Evolutionary conservation across 306 rosid species (phyloP).

Genomic region (Prunus mongolica): DNA sequence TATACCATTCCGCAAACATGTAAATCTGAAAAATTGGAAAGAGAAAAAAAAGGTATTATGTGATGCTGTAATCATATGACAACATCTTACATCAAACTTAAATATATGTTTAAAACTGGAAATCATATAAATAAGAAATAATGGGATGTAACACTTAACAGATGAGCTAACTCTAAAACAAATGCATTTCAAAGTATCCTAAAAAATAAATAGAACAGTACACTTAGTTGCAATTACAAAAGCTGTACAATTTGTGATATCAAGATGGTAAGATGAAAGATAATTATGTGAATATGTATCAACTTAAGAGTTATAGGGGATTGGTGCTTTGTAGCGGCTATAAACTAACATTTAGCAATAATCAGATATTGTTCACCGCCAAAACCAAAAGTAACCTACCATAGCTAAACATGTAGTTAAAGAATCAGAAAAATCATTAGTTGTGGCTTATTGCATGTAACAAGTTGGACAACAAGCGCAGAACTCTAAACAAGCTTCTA

Average conservation of each 20-base stretch:
- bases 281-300: neutral
- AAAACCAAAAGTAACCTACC: too few relatives aligned
- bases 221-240: neutral
- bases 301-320: neutral
- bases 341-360: neutral
- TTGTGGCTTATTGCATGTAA: too few relatives aligned
- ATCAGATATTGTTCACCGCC: neutral
- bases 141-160: neutral
- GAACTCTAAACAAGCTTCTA: neutral
- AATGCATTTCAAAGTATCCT: neutral
- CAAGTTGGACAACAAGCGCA: too few relatives aligned
- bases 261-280: neutral
- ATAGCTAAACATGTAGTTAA: too few relatives aligned
- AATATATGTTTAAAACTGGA: neutral
- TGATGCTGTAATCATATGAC: neutral
- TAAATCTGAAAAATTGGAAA: constrained; percentile 48
- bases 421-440: too few relatives aligned
- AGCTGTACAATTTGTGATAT: neutral
- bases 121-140: neutral
- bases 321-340: neutral
- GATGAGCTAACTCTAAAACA: neutral
- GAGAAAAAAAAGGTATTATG: neutral
- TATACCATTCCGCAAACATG: constrained; percentile 98
- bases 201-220: neutral
- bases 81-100: neutral